Conservation (phyloP, 1,284 basidiomycete species). For the Vanrija sp. region DNA sequence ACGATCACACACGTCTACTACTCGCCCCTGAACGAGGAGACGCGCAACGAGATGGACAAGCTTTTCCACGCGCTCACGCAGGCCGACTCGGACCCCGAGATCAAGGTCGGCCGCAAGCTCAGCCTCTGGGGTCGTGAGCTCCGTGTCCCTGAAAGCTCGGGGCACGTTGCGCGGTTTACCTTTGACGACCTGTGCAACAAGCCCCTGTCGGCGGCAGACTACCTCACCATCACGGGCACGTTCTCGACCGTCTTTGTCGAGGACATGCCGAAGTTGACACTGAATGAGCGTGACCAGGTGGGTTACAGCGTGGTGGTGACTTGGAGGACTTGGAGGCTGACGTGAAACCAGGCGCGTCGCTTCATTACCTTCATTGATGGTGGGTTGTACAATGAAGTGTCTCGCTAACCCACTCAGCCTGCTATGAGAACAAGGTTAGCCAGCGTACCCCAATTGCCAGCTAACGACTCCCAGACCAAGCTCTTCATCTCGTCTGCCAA, state of each 20-base stretch:
- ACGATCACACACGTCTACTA: slow-evolving; percentile 91
- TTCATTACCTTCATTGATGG: slow-evolving; percentile 97
- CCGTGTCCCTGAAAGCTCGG: slow-evolving; percentile 71
- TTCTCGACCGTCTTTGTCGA: slow-evolving; percentile 86
- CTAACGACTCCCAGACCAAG: slow-evolving; percentile 60
- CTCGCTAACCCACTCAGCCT: slow-evolving; percentile 47
- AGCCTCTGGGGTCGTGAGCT: slow-evolving; percentile 86
- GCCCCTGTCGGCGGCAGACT: slow-evolving; percentile 90
- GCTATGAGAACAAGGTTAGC: slow-evolving; percentile 79
- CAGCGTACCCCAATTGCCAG: not conserved
- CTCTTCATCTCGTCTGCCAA: slow-evolving; percentile 86
- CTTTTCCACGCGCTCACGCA: slow-evolving; percentile 65
- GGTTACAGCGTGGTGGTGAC: slow-evolving; percentile 20
- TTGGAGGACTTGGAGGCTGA: not conserved
- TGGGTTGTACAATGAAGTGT: no score
- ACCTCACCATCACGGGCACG: slow-evolving; percentile 83
- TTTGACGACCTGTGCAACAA: slow-evolving; percentile 86
- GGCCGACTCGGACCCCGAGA: slow-evolving; percentile 53
- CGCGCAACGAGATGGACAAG: slow-evolving; percentile 63
- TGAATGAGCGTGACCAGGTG: slow-evolving; percentile 83
- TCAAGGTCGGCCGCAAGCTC: slow-evolving; percentile 65
- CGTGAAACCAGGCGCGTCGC: slow-evolving; percentile 63
- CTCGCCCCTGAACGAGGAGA: slow-evolving; percentile 66
- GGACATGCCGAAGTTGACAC: slow-evolving; percentile 81
- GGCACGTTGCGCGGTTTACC: slow-evolving; percentile 75